These are phyloP conservation scores for Apiotrichum sp. DNA, from an alignment of 1,284 basidiomycete genomes.

Conservation along the genomic window DNA sequence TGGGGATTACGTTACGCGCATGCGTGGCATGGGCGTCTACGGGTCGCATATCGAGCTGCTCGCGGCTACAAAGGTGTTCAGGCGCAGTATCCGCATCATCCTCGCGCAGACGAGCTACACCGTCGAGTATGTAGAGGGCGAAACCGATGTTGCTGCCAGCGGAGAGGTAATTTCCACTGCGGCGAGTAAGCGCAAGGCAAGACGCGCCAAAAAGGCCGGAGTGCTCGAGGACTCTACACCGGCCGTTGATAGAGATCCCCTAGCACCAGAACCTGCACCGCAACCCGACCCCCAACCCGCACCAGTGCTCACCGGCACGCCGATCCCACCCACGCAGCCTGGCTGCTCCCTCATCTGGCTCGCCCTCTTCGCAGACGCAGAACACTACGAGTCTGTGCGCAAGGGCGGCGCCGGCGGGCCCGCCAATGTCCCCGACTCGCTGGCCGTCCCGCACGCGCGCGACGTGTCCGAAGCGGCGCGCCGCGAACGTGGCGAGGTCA, in stretches of 20 bases:
- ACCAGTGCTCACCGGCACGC: slow-evolving; percentile 12
- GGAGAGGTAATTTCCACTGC: too few species aligned
- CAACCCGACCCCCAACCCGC: slow-evolving; percentile 8
- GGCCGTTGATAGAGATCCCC: neutral
- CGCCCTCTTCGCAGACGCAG: slow-evolving; percentile 40
- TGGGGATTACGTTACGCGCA: slow-evolving; percentile 32
- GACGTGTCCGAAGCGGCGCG: slow-evolving; percentile 35
- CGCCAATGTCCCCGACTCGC: slow-evolving; percentile 34
- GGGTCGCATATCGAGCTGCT: slow-evolving; percentile 40
- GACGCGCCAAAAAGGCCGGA: neutral
- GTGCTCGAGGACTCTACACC: neutral
- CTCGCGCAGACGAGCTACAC: slow-evolving; percentile 36
- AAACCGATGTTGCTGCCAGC: neutral
- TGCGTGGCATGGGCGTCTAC: slow-evolving; percentile 36
- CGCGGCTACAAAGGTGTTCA: slow-evolving; percentile 37
- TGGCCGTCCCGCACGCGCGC: slow-evolving; percentile 32
- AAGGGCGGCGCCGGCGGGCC: slow-evolving; percentile 25
- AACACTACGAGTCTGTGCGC: slow-evolving; percentile 40
- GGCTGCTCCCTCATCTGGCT: slow-evolving; percentile 40
- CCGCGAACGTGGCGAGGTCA: slow-evolving; percentile 28
- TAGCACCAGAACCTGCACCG: neutral
- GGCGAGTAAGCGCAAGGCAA: neutral
- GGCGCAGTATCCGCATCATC: slow-evolving; percentile 36
- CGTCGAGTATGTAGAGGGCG: slow-evolving; percentile 20
- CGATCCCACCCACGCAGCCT: slow-evolving; percentile 22